Evolutionary conservation across 176 grass and related monocot genomes (phyloP).

Genomic region (Hsuehochloa calcarea): DNA sequence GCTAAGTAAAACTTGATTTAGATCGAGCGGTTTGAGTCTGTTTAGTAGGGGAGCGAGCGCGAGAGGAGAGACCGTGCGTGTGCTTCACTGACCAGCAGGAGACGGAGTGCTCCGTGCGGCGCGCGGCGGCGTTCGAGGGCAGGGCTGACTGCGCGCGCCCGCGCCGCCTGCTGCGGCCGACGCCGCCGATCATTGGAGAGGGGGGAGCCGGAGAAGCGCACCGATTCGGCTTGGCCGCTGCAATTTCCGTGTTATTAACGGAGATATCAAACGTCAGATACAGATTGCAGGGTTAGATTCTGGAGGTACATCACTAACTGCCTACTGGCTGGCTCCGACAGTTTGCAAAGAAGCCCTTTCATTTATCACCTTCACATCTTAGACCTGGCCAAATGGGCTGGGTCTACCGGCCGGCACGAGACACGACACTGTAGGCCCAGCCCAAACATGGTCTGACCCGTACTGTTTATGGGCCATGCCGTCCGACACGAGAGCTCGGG

Average conservation of each 20-base stretch:
- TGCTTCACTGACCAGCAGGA: constrained; percentile 56
- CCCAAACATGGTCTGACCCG: too few relatives aligned
- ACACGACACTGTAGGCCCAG: too few relatives aligned
- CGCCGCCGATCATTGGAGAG: constrained; percentile 33
- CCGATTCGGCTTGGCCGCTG: background rate
- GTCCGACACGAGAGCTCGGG: too few relatives aligned
- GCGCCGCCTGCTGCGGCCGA: constrained; percentile 47
- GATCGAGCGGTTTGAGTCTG: constrained; percentile 8
- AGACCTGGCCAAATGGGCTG: too few relatives aligned
- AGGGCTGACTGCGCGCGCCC: constrained; percentile 36
- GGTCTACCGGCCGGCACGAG: too few relatives aligned
- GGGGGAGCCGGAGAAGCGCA: background rate
- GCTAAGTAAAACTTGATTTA: constrained; percentile 4
- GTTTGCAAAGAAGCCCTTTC: constrained; percentile 16
- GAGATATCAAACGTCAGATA: background rate
- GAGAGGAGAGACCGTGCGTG: background rate
- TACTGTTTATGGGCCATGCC: too few relatives aligned
- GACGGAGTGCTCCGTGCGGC: constrained; percentile 31
- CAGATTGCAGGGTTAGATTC: background rate
- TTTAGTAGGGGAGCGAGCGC: background rate
- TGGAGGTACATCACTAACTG: background rate
- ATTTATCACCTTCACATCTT: background rate
- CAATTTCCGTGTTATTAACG: background rate
- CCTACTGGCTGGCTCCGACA: background rate
- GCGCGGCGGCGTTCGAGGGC: constrained; percentile 28